phyloP scores from a whole-genome alignment of 164 flowering plant species.

The Tetracentron sinense region DNA sequence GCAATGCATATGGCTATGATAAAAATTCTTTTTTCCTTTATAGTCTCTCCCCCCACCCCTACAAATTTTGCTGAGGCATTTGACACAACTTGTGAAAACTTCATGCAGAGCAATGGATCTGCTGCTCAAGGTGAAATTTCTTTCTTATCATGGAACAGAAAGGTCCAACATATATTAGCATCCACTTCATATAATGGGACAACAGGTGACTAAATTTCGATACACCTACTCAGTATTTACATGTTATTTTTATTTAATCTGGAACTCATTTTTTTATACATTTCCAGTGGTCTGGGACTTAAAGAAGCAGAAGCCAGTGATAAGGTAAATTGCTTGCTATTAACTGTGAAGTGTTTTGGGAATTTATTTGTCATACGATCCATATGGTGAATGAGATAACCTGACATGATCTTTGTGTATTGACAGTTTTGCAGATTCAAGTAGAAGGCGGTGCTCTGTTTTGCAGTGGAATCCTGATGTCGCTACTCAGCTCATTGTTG shows the following conservation, averaged over 20 bases:
- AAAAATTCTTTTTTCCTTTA: no score
- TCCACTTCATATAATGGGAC: constrained; percentile 88
- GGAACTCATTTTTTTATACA: constrained; percentile 4
- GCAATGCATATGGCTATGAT: no score
- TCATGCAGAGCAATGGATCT: constrained; percentile 77
- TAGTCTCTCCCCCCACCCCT: not conserved
- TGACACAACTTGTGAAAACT: not conserved
- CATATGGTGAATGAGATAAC: not conserved
- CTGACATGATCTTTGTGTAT: constrained; percentile 4
- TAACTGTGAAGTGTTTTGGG: not conserved
- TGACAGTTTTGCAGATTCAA: constrained; percentile 78
- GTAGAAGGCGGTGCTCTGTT: constrained; percentile 88
- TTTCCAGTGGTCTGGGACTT: constrained; percentile 92
- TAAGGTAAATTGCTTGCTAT: constrained; percentile 46
- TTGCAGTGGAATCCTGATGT: constrained; percentile 97
- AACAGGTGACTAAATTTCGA: constrained; percentile 55
- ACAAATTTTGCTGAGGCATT: not conserved
- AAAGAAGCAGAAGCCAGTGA: constrained; percentile 88
- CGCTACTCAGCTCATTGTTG: constrained; percentile 91
- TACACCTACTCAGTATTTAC: not conserved
- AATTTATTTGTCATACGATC: not conserved
- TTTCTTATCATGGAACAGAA: constrained; percentile 89
- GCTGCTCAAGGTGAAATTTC: constrained; percentile 92
- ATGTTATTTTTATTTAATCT: not conserved
- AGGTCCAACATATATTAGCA: constrained; percentile 83